Evolutionary conservation across 805 yeast species (phyloP), one percentile per base, ranked within the genome.

Genomic region (Wickerhamomyces strasburgensis): DNA sequence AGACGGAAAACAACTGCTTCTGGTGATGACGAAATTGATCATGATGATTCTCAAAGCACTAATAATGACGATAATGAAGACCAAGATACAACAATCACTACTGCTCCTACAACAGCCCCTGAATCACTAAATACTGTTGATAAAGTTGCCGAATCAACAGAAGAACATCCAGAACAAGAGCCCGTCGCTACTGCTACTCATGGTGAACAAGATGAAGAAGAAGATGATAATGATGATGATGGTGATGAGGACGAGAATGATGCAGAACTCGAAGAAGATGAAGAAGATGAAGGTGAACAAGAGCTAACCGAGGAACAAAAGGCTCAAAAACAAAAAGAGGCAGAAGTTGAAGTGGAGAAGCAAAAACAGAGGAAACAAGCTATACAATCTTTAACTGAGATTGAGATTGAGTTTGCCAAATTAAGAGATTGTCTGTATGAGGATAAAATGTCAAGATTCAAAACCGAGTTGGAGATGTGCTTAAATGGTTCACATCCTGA

Each of bases 401-500:
- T 93, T 40, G 98, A 93, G 57, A 67, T 80, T 29, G 83, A 82
- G 37, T 93, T 89, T 68, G 97, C 98, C 6, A 70, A 74, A 43
- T 67, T 90, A 38, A 75, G 96, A 45, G 97, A 93, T 58, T 73
- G 74, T 51, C 65, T 93, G 34, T 90, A 84, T 59, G 88, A 83
- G 42, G 95, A 88, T 56, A 89, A 86, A 57, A 64, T 89, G 53
- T 67, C 73, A 26, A 74, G 84, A 44, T 70, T 84, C 46, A 85
- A 86, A 48, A 80, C 83, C 31, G 98, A 93, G 58, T 65, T 90
- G 43, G 82, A 82, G 51, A 75, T 90, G 72, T 89, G 98, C 62
- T 64, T 80, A 24, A 82, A 80, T 44, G 96, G 96, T 10, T 75
- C 87, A 15, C 98, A 93, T 60, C 98, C 98, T 0, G 96, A 89